Conservation (phyloP, 192 early-diverging fungal genomes). For the Coemansia interrupta region DNA sequence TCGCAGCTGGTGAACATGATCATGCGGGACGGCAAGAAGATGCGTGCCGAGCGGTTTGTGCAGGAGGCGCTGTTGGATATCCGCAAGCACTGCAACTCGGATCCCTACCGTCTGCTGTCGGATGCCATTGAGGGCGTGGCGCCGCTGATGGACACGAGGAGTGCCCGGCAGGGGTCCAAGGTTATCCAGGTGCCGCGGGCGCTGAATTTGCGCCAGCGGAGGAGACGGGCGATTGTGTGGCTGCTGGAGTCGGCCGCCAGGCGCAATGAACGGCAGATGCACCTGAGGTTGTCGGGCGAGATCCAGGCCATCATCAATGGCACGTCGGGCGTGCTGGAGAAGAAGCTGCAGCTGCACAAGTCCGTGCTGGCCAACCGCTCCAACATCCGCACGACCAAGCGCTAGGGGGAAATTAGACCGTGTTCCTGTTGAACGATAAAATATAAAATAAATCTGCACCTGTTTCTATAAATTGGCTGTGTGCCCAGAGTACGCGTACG, state of each 20-base stretch:
- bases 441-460: not conserved
- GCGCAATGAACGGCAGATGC: slow-evolving; percentile 62
- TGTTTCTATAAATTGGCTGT: slow-evolving; percentile 15
- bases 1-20: slow-evolving; percentile 83
- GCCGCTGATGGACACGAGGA: slow-evolving; percentile 72
- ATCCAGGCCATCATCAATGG: slow-evolving; percentile 78
- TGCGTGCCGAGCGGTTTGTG: slow-evolving; percentile 65
- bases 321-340: slow-evolving; percentile 62
- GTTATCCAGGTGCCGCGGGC: slow-evolving; percentile 74
- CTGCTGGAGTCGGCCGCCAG: slow-evolving; percentile 70
- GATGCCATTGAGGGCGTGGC: slow-evolving; percentile 70
- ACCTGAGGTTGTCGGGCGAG: slow-evolving; percentile 71
- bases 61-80: slow-evolving; percentile 68
- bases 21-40: slow-evolving; percentile 91
- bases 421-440: not conserved
- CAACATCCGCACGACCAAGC: slow-evolving; percentile 53
- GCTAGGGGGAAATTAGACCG: not conserved
- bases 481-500: slow-evolving; percentile 17
- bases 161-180: slow-evolving; percentile 76
- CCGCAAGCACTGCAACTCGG: slow-evolving; percentile 55
- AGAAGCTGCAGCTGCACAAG: slow-evolving; percentile 77
- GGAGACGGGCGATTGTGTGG: slow-evolving; percentile 80
- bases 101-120: slow-evolving; percentile 65
- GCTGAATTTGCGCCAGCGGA: slow-evolving; percentile 72
- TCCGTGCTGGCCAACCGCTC: slow-evolving; percentile 77